Percentiles rank a stretch among this genome's conserved stretches.
These are phyloP conservation scores for Malus hybrid DNA, from an alignment of 331 rosid genomes.

Conservation along the genomic window DNA sequence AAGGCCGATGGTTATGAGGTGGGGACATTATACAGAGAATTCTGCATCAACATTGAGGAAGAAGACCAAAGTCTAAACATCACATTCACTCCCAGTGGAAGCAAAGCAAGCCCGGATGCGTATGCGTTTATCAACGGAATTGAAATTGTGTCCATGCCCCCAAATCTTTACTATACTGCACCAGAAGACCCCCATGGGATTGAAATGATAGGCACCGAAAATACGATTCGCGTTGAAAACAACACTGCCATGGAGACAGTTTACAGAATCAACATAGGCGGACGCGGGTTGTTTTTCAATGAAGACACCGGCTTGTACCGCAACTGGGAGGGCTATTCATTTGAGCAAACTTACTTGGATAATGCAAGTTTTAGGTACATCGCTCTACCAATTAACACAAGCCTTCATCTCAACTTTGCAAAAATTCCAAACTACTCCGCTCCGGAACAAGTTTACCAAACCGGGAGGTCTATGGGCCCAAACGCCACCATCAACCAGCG, in stretches of 20 bases:
- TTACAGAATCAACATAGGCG: slow-evolving; percentile 12
- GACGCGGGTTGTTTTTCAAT: accelerated
- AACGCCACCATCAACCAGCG: background rate
- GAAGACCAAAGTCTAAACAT: background rate
- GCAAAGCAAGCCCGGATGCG: background rate
- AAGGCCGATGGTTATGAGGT: accelerated
- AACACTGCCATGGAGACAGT: background rate
- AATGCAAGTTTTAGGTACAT: accelerated
- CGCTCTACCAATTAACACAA: accelerated
- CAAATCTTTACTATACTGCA: background rate
- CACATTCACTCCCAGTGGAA: background rate
- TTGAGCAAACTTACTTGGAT: accelerated
- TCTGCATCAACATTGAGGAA: background rate
- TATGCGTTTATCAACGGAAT: slow-evolving; percentile 36
- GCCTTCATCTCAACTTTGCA: background rate
- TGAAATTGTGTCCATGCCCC: slow-evolving; percentile 32
- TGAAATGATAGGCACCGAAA: background rate
- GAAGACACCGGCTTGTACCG: slow-evolving; percentile 23
- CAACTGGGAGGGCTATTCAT: background rate
- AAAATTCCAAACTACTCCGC: background rate
- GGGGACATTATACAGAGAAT: background rate
- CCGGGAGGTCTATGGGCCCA: background rate
- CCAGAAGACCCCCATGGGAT: background rate
- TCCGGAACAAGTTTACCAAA: slow-evolving; percentile 2
- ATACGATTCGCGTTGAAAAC: background rate